Evolutionary conservation across 257 asterid genomes (phyloP), one percentile per base, ranked within the genome.

Genomic region (Rhazya stricta): DNA sequence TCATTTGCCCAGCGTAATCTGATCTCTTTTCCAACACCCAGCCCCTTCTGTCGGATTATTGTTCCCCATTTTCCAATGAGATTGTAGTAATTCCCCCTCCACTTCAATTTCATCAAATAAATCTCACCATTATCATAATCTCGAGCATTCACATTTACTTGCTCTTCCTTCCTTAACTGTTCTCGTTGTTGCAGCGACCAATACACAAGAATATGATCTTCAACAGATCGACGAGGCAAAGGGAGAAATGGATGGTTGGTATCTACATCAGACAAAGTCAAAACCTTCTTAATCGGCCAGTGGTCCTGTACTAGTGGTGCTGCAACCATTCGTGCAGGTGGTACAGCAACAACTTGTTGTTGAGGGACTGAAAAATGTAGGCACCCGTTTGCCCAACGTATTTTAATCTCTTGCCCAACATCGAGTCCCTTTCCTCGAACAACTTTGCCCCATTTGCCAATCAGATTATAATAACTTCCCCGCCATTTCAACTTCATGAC

Each of bases 161-260:
- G 92, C 71, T 91, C 97, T 78, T 89, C 97, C 75, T 86, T 91
- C 57, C 90, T 85, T 79, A 91, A 75, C 45, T 80, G 86, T 62
- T 91, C 97, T 69, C 89, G 82, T 81, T 86, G 92, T 74, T 88
- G 89, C 18, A 87, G 91, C 27, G 84, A 65, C 97, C 97, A 91
- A 58, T 88, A 87, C 67, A 80, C 87, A 71, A 91, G 94, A 76
- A 91, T 88, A 79, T 91, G 89, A 79, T 91, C 97, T 84, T 89
- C 96, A 32, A 91, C 97, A 27, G 88, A 81, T 76, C 85, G 89
- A 71, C 93, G 91, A 29, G 97, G 92, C 87, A 91, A 83, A 53
- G 93, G 93, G 65, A 91, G 93, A 79, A 91, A 91, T 1, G 96
- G 97, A 71, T 89, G 97, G 76, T 89, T 89, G 39, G 91, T 88